Evolutionary conservation across 352 stramenopile genomes (phyloP), one percentile per base, ranked within the genome.

Genomic region (Globisporangium sylvaticum): DNA sequence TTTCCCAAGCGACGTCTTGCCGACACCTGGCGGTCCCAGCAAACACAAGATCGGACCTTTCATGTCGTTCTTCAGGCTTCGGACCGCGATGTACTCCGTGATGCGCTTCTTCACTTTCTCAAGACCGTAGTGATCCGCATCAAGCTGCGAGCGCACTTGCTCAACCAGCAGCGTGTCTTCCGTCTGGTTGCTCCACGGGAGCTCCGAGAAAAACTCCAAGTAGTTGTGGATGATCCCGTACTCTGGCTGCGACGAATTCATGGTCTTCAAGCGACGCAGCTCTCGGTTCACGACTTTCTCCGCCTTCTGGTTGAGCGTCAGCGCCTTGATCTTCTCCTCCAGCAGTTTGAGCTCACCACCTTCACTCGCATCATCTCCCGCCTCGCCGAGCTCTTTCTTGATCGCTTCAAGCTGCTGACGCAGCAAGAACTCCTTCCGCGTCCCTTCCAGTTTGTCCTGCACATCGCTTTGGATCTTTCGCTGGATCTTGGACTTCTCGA

Each of bases 371-470:
- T 89, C 79, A 10, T 89, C 79, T 2, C 74, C 70, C 1, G 62
- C 71, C 44, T 89, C 77, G 1, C 97, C 97, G 0, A 99, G 81
- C 73, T 99, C 95, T 57, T 99, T 99, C 80, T 99, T 99, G 73
- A 99, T 99, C 0, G 87, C 96, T 74, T 99, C 99, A 4, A 99
- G 81, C 74, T 99, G 97, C 76, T 99, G 96, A n/a, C 84, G 94
- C 1, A 99, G 75, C 55, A 99, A 90, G 66, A 99, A 99, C 57
- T 98, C 81, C 58, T 88, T 89, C 0, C 83, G 73, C 7, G 81
- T 84, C 1, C 79, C 83, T 56, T 91, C 82, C 37, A 91, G 66
- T 44, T 92, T 90, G 66, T 86, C 78, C 64, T 88, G 81, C 29
- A 90, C 80, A 12, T 90, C 77, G 52, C 67, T 90, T 44, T 89